A percentile compares a stretch with the other conserved stretches of the same genome.
These are phyloP conservation scores for Yarrowia sp. DNA, from an alignment of 805 yeast genomes.

Conservation along the genomic window DNA sequence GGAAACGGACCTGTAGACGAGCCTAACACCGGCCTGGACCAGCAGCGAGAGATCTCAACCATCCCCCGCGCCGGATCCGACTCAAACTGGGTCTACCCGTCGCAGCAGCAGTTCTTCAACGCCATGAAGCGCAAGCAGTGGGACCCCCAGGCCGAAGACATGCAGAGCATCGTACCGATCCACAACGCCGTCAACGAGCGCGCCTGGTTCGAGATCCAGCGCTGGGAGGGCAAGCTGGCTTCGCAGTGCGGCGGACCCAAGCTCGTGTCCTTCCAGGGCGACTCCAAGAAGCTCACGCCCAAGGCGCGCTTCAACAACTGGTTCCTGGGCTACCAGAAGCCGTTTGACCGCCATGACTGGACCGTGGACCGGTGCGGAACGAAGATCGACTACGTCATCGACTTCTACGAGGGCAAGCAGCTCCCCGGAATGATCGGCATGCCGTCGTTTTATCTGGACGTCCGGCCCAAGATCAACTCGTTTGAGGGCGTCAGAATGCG, in stretches of 20 bases:
- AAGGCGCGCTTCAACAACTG: slow-evolving; percentile 69
- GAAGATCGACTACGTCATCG: slow-evolving; percentile 85
- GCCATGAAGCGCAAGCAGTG: slow-evolving; percentile 92
- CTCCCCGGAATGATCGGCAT: slow-evolving; percentile 46
- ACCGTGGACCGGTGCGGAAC: slow-evolving; percentile 78
- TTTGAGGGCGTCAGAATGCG: slow-evolving; percentile 79
- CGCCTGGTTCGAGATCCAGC: slow-evolving; percentile 79
- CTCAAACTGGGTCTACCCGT: slow-evolving; percentile 89
- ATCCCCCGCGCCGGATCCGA: slow-evolving; percentile 73
- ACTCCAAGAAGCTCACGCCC: slow-evolving; percentile 80
- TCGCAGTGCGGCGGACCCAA: slow-evolving; percentile 75
- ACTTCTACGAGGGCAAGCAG: slow-evolving; percentile 70
- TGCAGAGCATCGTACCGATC: slow-evolving; percentile 88
- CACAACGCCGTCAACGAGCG: slow-evolving; percentile 92
- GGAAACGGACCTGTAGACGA: not conserved
- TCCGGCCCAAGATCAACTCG: slow-evolving; percentile 83
- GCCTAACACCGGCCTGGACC: slow-evolving; percentile 48
- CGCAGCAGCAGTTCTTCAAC: slow-evolving; percentile 89
- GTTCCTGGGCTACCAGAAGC: slow-evolving; percentile 64
- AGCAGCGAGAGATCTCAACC: slow-evolving; percentile 73
- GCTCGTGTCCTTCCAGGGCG: slow-evolving; percentile 84
- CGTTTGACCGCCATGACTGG: slow-evolving; percentile 98
- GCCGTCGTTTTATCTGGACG: slow-evolving; percentile 76
- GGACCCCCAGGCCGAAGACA: slow-evolving; percentile 77
- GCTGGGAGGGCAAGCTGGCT: slow-evolving; percentile 61